Conservation (phyloP, 148 eudicot genomes). For the Spergularia marina region DNA sequence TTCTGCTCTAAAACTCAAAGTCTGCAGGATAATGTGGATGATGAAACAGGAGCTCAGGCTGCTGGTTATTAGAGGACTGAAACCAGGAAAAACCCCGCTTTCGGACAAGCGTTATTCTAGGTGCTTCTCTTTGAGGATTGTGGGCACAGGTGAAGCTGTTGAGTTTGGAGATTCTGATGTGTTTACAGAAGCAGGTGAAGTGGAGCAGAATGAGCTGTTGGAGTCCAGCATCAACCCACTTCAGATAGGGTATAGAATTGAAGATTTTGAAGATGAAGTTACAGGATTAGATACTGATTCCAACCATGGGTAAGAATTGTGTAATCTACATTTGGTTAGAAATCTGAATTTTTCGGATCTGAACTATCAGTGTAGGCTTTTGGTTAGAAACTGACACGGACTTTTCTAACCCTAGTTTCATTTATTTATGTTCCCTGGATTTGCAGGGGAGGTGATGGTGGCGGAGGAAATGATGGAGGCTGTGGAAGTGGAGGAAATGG, state of each 20-base stretch:
- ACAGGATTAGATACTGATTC: not conserved
- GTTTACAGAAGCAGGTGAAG: not conserved
- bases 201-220: not conserved
- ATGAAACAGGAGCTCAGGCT: not conserved
- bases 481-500: constrained; percentile 9
- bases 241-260: not conserved
- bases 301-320: not conserved
- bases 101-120: not conserved
- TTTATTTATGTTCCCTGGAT: not conserved
- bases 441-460: constrained; percentile 11
- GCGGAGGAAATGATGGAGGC: not conserved
- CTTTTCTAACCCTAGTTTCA: no score
- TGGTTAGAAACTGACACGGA: no score
- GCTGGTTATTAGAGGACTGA: not conserved
- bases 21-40: not conserved
- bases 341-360: no score
- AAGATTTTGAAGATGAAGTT: not conserved
- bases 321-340: not conserved
- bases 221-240: constrained; percentile 3
- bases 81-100: not conserved
- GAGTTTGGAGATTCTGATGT: not conserved
- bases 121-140: no score
- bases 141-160: no score
- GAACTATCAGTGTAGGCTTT: no score
- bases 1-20: not conserved